A percentile compares a stretch with the other conserved stretches of the same genome.
Conservation (phyloP, 306 rosid genomes). For the Pyrus bretschneideri region DNA sequence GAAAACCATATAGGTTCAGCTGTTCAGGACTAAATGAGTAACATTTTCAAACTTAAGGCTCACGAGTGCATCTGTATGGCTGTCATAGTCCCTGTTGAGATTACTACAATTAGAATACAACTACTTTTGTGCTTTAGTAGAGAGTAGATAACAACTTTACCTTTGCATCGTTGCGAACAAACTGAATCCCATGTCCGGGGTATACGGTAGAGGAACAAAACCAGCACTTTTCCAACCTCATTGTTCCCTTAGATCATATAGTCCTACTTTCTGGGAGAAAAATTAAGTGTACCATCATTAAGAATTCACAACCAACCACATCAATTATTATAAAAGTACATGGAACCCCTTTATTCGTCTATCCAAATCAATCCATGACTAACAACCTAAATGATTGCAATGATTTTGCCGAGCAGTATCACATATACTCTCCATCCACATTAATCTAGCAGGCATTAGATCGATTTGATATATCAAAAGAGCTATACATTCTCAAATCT, state of each 20-base stretch:
- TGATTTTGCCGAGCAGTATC: neutral
- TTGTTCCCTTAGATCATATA: neutral
- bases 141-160: slow-evolving; percentile 20
- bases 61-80: neutral
- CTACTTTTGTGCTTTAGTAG: neutral
- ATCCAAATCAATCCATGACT: neutral
- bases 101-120: neutral
- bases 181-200: slow-evolving; percentile 93
- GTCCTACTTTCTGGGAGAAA: neutral
- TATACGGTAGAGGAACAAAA: slow-evolving; percentile 84
- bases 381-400: neutral
- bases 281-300: neutral
- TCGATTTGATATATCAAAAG: neutral
- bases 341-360: neutral
- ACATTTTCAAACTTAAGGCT: neutral
- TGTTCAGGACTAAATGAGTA: neutral
- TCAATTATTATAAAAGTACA: neutral
- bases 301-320: neutral
- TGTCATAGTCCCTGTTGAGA: neutral
- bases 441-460: neutral
- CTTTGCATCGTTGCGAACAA: slow-evolving; percentile 89
- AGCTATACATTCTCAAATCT: neutral
- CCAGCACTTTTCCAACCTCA: slow-evolving; percentile 96
- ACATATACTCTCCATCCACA: neutral
- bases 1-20: neutral